Evolutionary conservation across 177 flowering plant species (phyloP).

Genomic region (Telopea speciosissima): DNA sequence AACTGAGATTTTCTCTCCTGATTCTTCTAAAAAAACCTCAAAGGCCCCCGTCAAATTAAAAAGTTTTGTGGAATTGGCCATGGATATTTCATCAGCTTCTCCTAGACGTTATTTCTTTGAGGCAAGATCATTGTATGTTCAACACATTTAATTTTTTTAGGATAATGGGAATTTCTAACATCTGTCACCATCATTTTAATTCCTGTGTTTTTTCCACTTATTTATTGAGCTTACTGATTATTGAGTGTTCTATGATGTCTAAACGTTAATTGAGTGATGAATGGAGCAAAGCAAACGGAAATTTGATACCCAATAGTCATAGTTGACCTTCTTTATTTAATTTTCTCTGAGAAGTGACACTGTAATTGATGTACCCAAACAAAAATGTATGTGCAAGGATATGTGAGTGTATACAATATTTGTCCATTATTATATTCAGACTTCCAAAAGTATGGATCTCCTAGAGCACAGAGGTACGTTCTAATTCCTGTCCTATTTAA

Average conservation of each 20-base stretch:
- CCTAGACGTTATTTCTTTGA: conserved; percentile 97
- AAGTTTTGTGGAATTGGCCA: conserved; percentile 68
- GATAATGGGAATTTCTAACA: background rate
- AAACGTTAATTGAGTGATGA: background rate
- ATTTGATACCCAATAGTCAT: background rate
- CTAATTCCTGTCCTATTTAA: too few species aligned
- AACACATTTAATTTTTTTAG: conserved; percentile 1
- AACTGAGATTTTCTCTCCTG: conserved; percentile 13
- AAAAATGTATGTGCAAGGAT: too few species aligned
- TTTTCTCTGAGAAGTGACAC: too few species aligned
- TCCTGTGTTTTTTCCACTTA: background rate
- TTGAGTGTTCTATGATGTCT: background rate
- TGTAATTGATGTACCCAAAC: too few species aligned
- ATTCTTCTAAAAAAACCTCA: conserved; percentile 12
- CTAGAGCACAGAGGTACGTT: too few species aligned
- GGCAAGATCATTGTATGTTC: conserved; percentile 47
- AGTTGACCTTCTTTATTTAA: background rate
- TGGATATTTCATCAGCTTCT: conserved; percentile 97
- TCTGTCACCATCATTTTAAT: background rate
- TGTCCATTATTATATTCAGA: too few species aligned
- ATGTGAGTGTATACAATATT: too few species aligned
- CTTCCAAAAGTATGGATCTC: too few species aligned
- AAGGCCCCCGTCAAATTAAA: conserved; percentile 54
- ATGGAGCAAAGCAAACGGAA: background rate
- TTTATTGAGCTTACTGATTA: background rate